A percentile compares a stretch with the other conserved stretches of the same genome.
Evolutionary conservation across 73 alveolate species (phyloP).

Genomic region (Effrenium voratum): DNA sequence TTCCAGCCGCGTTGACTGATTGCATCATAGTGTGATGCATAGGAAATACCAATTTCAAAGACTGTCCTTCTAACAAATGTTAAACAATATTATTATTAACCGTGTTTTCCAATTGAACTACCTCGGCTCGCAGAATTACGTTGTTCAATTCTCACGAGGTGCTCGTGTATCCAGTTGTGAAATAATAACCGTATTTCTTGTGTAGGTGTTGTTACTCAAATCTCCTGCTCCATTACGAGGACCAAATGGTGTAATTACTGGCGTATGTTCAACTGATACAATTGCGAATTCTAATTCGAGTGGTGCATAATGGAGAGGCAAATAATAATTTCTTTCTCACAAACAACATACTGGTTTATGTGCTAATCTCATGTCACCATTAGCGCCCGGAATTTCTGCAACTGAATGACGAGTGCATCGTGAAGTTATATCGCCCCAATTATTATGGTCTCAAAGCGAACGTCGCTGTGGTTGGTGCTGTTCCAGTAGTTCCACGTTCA

Average conservation of each 20-base stretch:
- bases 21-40: conserved; percentile 32
- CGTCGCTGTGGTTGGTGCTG: not conserved
- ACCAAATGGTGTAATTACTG: not conserved
- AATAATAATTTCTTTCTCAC: not conserved
- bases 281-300: not conserved
- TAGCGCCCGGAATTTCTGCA: not conserved
- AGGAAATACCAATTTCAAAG: conserved; percentile 2
- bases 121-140: not conserved
- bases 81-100: not conserved
- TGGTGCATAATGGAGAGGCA: not conserved
- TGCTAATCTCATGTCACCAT: not conserved
- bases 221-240: no score
- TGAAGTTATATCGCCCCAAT: not conserved
- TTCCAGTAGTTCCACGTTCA: not conserved
- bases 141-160: not conserved
- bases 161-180: not conserved
- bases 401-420: conserved; percentile 19
- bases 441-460: not conserved
- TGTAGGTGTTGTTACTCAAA: not conserved
- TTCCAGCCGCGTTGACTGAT: not conserved
- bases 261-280: not conserved
- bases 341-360: conserved; percentile 4
- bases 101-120: not conserved
- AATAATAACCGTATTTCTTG: not conserved
- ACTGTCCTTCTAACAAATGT: not conserved